phyloP scores from a whole-genome alignment of 768 basidiomycete species.

The Rhodosporidiobolus odoratus region DNA sequence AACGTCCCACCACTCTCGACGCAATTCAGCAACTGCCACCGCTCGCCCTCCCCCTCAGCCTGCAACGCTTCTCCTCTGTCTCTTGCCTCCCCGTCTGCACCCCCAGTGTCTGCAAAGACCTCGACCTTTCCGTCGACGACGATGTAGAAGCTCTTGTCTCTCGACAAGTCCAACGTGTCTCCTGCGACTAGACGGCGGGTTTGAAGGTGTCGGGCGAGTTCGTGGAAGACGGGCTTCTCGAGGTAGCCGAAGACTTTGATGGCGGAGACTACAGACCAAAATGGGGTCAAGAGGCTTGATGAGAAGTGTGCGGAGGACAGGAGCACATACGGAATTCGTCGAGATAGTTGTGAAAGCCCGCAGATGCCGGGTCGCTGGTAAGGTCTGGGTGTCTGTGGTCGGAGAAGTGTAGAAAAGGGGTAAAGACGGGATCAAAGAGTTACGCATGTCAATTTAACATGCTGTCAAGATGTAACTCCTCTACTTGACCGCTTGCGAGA shows the following conservation, averaged over 20 bases:
- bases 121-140: slow-evolving; percentile 97
- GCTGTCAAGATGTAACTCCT: no score
- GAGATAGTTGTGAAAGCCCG: slow-evolving; percentile 85
- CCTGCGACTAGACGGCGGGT: slow-evolving; percentile 92
- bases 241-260: slow-evolving; percentile 95
- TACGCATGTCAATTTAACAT: no score
- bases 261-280: slow-evolving; percentile 55
- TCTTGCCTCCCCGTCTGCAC: slow-evolving; percentile 44
- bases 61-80: slow-evolving; percentile 43
- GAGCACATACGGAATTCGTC: slow-evolving; percentile 71
- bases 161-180: slow-evolving; percentile 82
- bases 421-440: background rate
- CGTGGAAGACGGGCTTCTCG: slow-evolving; percentile 95
- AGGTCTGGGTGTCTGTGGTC: slow-evolving; percentile 68
- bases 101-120: slow-evolving; percentile 64
- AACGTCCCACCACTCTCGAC: slow-evolving; percentile 92
- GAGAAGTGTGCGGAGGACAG: background rate
- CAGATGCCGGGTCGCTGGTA: slow-evolving; percentile 60
- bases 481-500: slow-evolving; percentile 51
- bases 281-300: background rate
- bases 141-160: slow-evolving; percentile 94
- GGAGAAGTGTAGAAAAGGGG: slow-evolving; percentile 52
- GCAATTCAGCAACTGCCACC: slow-evolving; percentile 92
- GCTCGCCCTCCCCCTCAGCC: slow-evolving; percentile 87
- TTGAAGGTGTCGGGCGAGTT: slow-evolving; percentile 90